Base-by-base conservation (phyloP, 2,329 filamentous ascomycete genomes). In the Cladophialophora immunda region DNA sequence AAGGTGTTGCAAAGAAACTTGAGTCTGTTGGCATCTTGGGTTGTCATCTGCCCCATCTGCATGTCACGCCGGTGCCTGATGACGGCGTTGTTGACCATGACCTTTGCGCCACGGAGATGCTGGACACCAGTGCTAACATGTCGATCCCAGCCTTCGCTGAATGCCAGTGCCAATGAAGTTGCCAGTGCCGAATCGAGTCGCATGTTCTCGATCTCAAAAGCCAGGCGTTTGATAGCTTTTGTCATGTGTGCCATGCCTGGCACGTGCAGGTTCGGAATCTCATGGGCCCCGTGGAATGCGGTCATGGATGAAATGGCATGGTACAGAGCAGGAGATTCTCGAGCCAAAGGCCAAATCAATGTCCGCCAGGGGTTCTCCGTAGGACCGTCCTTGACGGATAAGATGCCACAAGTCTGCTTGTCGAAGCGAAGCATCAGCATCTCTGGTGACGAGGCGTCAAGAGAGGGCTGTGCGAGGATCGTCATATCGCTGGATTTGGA, bases 311-410 rank as follows among this genome's bases (percentile, higher is more conserved):
- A 85, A 62, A 92, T 84, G 3, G 90, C 89, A 78, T 92, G 87
- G 70, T 88, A 89, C 38, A 92, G 78, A 2, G 89, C 89, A 1
- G 88, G 87, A 3, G 85, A 89, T 56, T 88, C 83, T 70, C 82
- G 83, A 2, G 89, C 87, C 56, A 92, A 77, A 1, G 90, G 89
- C 88, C 89, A 90, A n/a, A 92, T 81, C 54, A 90, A 80, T 5
- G 85, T 91, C 30, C 89, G 84, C 90, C 90, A 92, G 1, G 89
- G 89, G 73, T 92, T 92, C 72, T 92, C 90, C 1, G 83, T 86
- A 6, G 84, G 83, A 0, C 89, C 89, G 75, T 92, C 89, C 73
- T 91, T 91, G 59, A 92, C 83, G 0, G 89, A 92, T 22, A 92
- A 80, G 57, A 92, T 90, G 2, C 89, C 89, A 74, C 89, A 92